Percentiles rank a stretch among this genome's conserved stretches.
Evolutionary conservation across 345 rosid genomes (phyloP).

Genomic region (Lenwebbia sp.): DNA sequence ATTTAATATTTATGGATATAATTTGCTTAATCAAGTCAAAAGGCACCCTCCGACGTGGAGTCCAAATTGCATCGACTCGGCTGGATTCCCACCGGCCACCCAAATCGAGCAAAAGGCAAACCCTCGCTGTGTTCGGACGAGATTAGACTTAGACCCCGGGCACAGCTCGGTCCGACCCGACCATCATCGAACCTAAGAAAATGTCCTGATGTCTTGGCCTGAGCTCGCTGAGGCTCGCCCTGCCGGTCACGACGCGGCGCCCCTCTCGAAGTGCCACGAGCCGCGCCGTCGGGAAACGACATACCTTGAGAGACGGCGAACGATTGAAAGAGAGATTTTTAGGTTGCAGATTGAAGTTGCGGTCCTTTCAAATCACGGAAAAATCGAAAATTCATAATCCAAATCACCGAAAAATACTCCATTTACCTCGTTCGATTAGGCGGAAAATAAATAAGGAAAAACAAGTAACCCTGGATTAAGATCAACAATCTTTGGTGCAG

Average conservation of each 20-base stretch:
- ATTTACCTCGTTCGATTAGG: too few species aligned
- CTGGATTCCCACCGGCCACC: neutral
- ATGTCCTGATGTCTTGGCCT: neutral
- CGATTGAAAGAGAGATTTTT: neutral
- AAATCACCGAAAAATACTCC: too few species aligned
- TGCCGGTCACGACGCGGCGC: neutral
- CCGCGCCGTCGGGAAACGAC: neutral
- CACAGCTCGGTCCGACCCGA: neutral
- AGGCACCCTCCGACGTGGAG: neutral
- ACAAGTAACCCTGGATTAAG: too few species aligned
- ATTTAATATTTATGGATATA: too few species aligned
- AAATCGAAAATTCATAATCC: too few species aligned
- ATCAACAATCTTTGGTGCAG: too few species aligned
- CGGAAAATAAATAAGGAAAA: too few species aligned
- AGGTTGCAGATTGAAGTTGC: neutral
- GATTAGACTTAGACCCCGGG: neutral
- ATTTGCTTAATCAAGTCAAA: too few species aligned
- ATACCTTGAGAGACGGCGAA: neutral
- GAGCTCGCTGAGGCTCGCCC: neutral
- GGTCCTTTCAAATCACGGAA: neutral
- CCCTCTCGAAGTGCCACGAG: neutral
- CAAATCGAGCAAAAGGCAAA: neutral
- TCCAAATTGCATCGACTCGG: neutral
- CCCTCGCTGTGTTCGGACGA: neutral
- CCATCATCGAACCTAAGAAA: neutral